Conservation (phyloP, 768 basidiomycete species). For the Leccinum broughii region DNA sequence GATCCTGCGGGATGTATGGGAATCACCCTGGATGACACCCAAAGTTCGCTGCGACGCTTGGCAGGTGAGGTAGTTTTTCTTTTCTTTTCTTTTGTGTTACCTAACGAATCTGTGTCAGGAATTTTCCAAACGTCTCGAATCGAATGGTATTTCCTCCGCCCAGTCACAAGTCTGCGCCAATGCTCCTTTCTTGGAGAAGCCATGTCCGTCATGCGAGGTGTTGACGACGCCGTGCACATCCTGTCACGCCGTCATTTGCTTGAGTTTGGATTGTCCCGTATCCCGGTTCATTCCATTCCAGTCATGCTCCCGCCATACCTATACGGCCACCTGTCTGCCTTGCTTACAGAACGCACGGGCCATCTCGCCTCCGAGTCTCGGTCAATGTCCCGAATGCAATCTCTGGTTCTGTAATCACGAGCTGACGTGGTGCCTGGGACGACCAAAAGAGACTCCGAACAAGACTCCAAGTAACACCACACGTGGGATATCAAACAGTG, state of each 20-base stretch:
- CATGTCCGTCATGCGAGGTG: slow-evolving; percentile 15
- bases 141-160: slow-evolving; percentile 3
- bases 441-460: slow-evolving; percentile 10
- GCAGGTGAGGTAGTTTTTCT: background rate
- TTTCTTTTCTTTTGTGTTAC: background rate
- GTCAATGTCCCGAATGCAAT: slow-evolving; percentile 23
- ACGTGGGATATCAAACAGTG: background rate
- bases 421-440: slow-evolving; percentile 25
- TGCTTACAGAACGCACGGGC: slow-evolving; percentile 9
- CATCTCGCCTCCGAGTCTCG: slow-evolving; percentile 6
- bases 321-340: slow-evolving; percentile 5
- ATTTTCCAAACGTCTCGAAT: slow-evolving; percentile 18
- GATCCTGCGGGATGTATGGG: too few species aligned
- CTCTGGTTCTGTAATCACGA: slow-evolving; percentile 23
- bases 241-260: slow-evolving; percentile 18
- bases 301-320: slow-evolving; percentile 9
- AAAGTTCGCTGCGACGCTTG: background rate
- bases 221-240: slow-evolving; percentile 10
- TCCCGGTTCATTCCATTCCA: slow-evolving; percentile 18
- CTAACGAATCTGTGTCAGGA: slow-evolving; percentile 9
- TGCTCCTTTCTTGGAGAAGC: background rate
- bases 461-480: background rate
- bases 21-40: too few species aligned
- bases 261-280: slow-evolving; percentile 16
- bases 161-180: background rate